These are phyloP conservation scores for Albugo laibachii DNA, from an alignment of 352 stramenopile species.

Conservation along the genomic window DNA sequence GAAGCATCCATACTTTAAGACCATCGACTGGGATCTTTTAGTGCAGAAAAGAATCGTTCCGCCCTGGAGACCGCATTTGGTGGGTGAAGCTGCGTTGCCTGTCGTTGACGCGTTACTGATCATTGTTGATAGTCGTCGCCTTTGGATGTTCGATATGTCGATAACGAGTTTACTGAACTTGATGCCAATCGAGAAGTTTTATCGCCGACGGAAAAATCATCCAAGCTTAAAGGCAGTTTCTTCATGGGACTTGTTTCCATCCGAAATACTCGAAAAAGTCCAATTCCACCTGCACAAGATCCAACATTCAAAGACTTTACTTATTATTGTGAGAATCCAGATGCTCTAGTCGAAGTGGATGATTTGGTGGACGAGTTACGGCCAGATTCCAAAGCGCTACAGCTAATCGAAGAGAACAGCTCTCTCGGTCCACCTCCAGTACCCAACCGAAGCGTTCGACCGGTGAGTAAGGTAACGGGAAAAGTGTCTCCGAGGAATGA, in stretches of 20 bases:
- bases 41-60: constrained; percentile 67
- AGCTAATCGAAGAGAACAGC: no score
- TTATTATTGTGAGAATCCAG: constrained; percentile 77
- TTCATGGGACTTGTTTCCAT: constrained; percentile 51
- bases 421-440: constrained; percentile 11
- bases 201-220: constrained; percentile 63
- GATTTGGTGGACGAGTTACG: constrained; percentile 69
- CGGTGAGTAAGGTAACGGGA: no score
- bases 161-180: constrained; percentile 70
- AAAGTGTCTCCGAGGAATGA: no score
- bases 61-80: constrained; percentile 65
- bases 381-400: constrained; percentile 3
- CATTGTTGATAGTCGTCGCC: constrained; percentile 15
- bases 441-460: background rate
- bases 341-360: constrained; percentile 65
- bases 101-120: no score
- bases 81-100: no score
- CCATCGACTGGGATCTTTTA: constrained; percentile 71
- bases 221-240: constrained; percentile 53
- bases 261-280: constrained; percentile 29
- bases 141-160: constrained; percentile 73
- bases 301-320: constrained; percentile 82
- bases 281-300: constrained; percentile 46
- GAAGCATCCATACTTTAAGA: constrained; percentile 51
- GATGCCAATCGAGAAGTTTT: constrained; percentile 68